Conservation (phyloP, 2,329 filamentous ascomycete genomes). For the Aplosporella prunicola region DNA sequence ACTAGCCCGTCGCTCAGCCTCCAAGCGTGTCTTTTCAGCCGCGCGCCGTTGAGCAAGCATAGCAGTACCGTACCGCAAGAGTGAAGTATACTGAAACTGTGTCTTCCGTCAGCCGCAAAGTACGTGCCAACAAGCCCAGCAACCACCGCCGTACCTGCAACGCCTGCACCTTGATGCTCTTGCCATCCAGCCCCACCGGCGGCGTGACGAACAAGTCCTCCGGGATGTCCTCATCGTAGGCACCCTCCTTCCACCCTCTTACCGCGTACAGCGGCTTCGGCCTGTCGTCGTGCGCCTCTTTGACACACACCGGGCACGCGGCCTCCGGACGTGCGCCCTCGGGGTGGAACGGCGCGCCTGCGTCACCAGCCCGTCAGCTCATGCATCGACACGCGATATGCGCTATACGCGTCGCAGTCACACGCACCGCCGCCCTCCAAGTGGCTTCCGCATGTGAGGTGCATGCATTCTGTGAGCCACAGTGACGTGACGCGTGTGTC, state of each 20-base stretch:
- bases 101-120: not conserved
- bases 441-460: slow-evolving; percentile 41
- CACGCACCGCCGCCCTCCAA: slow-evolving; percentile 39
- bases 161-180: slow-evolving; percentile 31
- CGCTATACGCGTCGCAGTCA: not conserved
- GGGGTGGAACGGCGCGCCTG: slow-evolving; percentile 39
- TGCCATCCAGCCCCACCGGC: slow-evolving; percentile 32
- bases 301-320: slow-evolving; percentile 36
- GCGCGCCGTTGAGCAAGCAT: slow-evolving; percentile 1
- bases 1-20: not conserved
- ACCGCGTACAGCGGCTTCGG: slow-evolving; percentile 35
- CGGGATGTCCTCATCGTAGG: slow-evolving; percentile 37
- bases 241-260: slow-evolving; percentile 32
- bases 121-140: not conserved
- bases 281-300: slow-evolving; percentile 25
- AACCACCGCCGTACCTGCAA: slow-evolving; percentile 26
- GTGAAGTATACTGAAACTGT: slow-evolving; percentile 41
- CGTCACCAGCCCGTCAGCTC: not conserved
- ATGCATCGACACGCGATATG: not conserved
- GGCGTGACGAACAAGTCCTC: slow-evolving; percentile 34
- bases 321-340: slow-evolving; percentile 31
- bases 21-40: not conserved
- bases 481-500: slow-evolving; percentile 34
- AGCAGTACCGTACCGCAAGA: slow-evolving; percentile 24
- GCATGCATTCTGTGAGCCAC: slow-evolving; percentile 40